Conservation (phyloP, 306 rosid species). For the Corylus americana region DNA sequence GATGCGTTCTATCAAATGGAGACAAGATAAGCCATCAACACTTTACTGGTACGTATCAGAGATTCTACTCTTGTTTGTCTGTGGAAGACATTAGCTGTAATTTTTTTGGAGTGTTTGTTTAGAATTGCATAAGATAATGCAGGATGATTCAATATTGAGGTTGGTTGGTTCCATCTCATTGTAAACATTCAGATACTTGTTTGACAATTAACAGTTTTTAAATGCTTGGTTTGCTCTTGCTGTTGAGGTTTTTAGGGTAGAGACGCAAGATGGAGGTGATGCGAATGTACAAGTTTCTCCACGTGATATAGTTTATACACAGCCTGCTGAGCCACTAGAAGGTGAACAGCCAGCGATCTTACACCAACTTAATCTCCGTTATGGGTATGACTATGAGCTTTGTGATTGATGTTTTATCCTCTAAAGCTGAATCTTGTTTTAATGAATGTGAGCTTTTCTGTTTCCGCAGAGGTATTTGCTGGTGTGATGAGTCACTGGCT, state of each 20-base stretch:
- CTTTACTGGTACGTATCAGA: constrained; percentile 72
- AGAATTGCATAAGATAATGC: neutral
- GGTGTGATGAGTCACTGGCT: constrained; percentile 93
- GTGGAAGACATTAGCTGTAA: neutral
- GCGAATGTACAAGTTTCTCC: constrained; percentile 93
- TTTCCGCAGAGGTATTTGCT: constrained; percentile 78
- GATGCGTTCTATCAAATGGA: constrained; percentile 92
- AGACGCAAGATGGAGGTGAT: constrained; percentile 98
- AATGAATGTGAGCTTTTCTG: constrained; percentile 24
- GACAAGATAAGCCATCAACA: constrained; percentile 82
- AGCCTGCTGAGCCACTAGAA: constrained; percentile 79
- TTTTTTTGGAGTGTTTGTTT: neutral
- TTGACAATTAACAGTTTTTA: neutral
- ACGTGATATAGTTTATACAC: constrained; percentile 84
- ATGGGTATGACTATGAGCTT: constrained; percentile 61
- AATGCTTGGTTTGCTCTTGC: constrained; percentile 18
- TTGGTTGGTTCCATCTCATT: neutral
- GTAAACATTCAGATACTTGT: neutral
- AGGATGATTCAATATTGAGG: neutral
- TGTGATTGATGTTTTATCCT: neutral
- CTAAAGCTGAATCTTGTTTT: neutral
- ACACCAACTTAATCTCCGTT: constrained; percentile 94
- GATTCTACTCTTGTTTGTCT: constrained; percentile 19
- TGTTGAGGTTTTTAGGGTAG: constrained; percentile 69
- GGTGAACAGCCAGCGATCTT: constrained; percentile 63